Evolutionary conservation across 2,329 filamentous ascomycete species (phyloP), one percentile per base, ranked within the genome.

Genomic region (Ploettnerulaceae sp.): DNA sequence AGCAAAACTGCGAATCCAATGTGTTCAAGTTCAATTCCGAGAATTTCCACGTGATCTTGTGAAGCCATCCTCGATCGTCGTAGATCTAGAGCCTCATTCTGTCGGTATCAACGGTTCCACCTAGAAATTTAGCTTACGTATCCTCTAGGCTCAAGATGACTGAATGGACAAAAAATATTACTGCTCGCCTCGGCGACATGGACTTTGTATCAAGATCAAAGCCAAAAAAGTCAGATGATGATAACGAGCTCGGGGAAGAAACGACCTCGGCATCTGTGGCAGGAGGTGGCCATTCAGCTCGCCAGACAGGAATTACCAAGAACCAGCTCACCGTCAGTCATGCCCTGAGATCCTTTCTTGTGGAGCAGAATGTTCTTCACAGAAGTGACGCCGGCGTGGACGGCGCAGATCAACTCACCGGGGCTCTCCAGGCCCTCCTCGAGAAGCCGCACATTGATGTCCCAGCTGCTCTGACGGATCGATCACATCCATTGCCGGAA

Each of bases 401-500:
- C 33, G 58, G 17, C 53, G 64, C 59, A 0, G 70, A 72, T 3
- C 59, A 69, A n/a, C 64, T 68, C 5, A 70, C 72, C 2, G 57
- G 60, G 2, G 71, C 70, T 0, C 63, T 85, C 18, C 65, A 68
- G 17, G 65, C 68, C 2, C 65, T 84, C 12, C 67, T 85, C 5
- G 69, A 74, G 50, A 75, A 71, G 54, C 72, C 76, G 24, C 77
- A 83, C 62, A 73, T 81, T 56, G 59, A 69, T 28, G 76, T 83
- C 1, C 81, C 81, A 0, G 50, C 62, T 2, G 65, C 72, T 43
- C 63, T 82, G 9, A 72, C 73, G 7, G 77, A 83, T 57, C 69
- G 77, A 47, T 76, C 73, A 8, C 70, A 79, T 53, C 76, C 81
- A 1, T 66, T 87, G 17, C 76, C 81, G 1, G 80, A 85, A 54